phyloP scores from a whole-genome alignment of 768 basidiomycete species.

The Tulasnella sp. region DNA sequence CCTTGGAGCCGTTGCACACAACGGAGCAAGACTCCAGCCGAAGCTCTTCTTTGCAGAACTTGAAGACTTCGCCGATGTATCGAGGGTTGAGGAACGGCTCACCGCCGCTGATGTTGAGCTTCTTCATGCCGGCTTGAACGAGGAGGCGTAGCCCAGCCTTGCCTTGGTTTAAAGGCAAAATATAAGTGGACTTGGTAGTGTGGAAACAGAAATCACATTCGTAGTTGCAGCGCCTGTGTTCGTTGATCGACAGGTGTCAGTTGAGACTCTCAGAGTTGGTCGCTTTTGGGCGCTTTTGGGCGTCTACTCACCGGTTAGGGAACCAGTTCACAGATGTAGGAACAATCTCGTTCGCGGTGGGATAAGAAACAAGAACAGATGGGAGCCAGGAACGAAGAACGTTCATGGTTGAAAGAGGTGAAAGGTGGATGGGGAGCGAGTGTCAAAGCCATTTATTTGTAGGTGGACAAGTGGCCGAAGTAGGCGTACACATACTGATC shows the following conservation, averaged over 20 bases:
- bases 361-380: not conserved
- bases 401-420: not conserved
- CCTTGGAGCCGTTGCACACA: constrained; percentile 33
- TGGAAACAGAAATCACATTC: constrained; percentile 36
- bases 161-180: constrained; percentile 31
- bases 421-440: too few species aligned
- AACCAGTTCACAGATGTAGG: constrained; percentile 5
- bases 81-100: constrained; percentile 32
- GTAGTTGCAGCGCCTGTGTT: constrained; percentile 31
- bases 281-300: too few species aligned
- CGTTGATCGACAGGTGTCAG: too few species aligned
- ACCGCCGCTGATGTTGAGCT: constrained; percentile 32
- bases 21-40: constrained; percentile 30
- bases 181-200: constrained; percentile 29
- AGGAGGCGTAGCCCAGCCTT: constrained; percentile 29
- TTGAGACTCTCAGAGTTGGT: too few species aligned
- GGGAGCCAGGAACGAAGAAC: not conserved
- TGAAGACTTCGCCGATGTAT: constrained; percentile 33
- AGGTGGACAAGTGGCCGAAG: too few species aligned
- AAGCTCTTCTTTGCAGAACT: constrained; percentile 32
- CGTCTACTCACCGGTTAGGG: not conserved
- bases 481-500: too few species aligned
- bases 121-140: constrained; percentile 29
- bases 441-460: too few species aligned
- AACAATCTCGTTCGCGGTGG: not conserved